Percentiles rank a stretch among this genome's conserved stretches.
Conservation (phyloP, 164 flowering plant genomes). For the Vitis riparia region DNA sequence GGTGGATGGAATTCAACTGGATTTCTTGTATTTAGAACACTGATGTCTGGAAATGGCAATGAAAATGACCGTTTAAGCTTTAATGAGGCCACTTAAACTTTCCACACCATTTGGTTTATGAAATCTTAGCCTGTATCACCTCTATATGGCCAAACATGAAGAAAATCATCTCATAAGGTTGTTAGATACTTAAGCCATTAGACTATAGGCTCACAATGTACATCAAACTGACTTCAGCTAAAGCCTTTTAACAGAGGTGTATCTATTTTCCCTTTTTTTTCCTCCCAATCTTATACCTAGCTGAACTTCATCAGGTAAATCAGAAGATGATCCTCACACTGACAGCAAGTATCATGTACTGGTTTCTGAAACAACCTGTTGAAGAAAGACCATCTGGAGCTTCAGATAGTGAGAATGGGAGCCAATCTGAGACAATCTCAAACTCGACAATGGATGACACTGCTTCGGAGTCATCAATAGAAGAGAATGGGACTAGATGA, state of each 20-base stretch:
- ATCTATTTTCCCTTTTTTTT: too few species aligned
- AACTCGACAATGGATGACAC: slow-evolving; percentile 75
- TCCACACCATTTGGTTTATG: too few species aligned
- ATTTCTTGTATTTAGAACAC: background rate
- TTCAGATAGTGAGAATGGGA: slow-evolving; percentile 74
- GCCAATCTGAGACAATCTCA: slow-evolving; percentile 56
- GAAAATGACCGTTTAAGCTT: background rate
- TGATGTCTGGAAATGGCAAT: background rate
- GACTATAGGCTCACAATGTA: too few species aligned
- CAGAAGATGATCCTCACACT: slow-evolving; percentile 91
- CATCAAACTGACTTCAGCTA: too few species aligned
- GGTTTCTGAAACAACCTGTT: slow-evolving; percentile 71
- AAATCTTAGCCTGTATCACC: too few species aligned
- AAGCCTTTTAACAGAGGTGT: too few species aligned
- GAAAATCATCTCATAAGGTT: too few species aligned
- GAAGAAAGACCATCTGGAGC: slow-evolving; percentile 55
- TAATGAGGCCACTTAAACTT: too few species aligned
- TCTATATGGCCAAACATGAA: too few species aligned
- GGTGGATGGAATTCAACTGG: background rate
- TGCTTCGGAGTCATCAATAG: slow-evolving; percentile 72
- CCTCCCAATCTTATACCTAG: too few species aligned
- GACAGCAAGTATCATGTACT: slow-evolving; percentile 88
- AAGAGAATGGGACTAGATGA: slow-evolving; percentile 39
- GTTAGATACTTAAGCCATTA: too few species aligned
- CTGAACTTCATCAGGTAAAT: slow-evolving; percentile 56